Evolutionary conservation across 2,329 filamentous ascomycete species (phyloP).

Genomic region (Calonectria montana): DNA sequence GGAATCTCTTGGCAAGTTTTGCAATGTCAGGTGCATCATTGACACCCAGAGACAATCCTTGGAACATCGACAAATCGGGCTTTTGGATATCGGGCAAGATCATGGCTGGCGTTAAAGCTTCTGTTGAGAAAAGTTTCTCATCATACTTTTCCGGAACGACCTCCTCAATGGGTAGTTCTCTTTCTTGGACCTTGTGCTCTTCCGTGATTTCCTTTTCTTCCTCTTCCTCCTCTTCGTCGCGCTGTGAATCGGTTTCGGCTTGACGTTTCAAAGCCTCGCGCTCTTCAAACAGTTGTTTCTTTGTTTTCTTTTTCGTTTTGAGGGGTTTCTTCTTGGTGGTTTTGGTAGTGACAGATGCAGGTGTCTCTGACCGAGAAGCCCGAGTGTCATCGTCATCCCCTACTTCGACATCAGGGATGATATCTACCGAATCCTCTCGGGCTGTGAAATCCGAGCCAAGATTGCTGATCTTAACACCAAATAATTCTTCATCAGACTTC

Average conservation of each 20-base stretch:
- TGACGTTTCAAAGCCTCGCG: conserved; percentile 69
- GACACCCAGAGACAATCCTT: conserved; percentile 54
- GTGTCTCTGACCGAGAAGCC: conserved; percentile 60
- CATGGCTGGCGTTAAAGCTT: conserved; percentile 58
- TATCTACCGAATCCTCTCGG: conserved; percentile 62
- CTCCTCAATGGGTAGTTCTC: conserved; percentile 44
- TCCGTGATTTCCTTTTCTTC: conserved; percentile 44
- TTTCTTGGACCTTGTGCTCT: conserved; percentile 30
- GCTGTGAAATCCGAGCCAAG: conserved; percentile 63
- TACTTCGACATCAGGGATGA: conserved; percentile 59
- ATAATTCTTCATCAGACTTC: conserved; percentile 82
- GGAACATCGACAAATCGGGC: conserved; percentile 59
- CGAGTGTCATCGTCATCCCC: conserved; percentile 56
- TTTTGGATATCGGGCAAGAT: conserved; percentile 57
- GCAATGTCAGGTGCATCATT: conserved; percentile 62
- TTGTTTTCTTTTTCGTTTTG: conserved; percentile 79
- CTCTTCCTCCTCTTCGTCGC: conserved; percentile 55
- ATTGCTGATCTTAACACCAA: conserved; percentile 70
- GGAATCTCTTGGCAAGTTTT: conserved; percentile 62
- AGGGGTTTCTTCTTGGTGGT: conserved; percentile 65
- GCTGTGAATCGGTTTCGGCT: conserved; percentile 58
- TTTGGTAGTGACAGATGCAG: conserved; percentile 55
- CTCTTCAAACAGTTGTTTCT: conserved; percentile 81
- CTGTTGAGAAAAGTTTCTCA: conserved; percentile 62
- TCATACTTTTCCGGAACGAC: conserved; percentile 56